Evolutionary conservation across 2,329 filamentous ascomycete species (phyloP).

Genomic region (Aureobasidium sp.): DNA sequence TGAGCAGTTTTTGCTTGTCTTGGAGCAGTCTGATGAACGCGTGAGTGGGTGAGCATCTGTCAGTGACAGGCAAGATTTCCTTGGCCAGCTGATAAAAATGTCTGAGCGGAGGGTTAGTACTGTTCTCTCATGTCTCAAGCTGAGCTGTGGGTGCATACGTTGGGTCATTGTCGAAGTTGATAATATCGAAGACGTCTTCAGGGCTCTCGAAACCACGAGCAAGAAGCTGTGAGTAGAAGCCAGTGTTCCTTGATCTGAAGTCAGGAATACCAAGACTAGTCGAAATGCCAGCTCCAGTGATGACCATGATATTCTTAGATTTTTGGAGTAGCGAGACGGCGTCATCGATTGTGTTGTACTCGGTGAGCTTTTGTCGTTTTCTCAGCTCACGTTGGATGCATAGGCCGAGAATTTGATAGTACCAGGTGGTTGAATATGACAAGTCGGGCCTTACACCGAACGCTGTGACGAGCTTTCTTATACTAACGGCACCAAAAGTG

Average conservation of each 20-base stretch:
- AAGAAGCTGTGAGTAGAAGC: conserved; percentile 78
- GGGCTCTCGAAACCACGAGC: conserved; percentile 73
- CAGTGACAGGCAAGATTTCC: conserved; percentile 76
- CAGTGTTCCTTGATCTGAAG: conserved; percentile 87
- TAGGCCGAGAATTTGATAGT: conserved; percentile 59
- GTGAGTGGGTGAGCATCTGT: conserved; percentile 77
- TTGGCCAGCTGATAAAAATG: conserved; percentile 90
- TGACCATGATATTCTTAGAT: conserved; percentile 77
- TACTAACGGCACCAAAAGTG: conserved; percentile 59
- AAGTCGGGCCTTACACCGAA: conserved; percentile 73
- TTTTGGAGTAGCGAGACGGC: conserved; percentile 67
- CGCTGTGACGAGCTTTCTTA: conserved; percentile 76
- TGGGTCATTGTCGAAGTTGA: conserved; percentile 77
- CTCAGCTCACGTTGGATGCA: conserved; percentile 73
- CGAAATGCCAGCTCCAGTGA: conserved; percentile 93
- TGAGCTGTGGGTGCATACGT: conserved; percentile 23
- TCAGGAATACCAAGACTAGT: conserved; percentile 95
- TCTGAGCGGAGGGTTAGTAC: conserved; percentile 7
- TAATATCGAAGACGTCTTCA: conserved; percentile 91
- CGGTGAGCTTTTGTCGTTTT: conserved; percentile 68
- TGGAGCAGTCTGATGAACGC: conserved; percentile 87
- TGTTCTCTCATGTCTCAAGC: neutral
- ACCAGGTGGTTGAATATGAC: conserved; percentile 64
- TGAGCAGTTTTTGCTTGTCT: conserved; percentile 78
- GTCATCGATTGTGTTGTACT: conserved; percentile 82